Percentiles rank a stretch among this genome's conserved stretches.
Conservation (phyloP, 2,329 filamentous ascomycete species). For the Penicillium sp. region DNA sequence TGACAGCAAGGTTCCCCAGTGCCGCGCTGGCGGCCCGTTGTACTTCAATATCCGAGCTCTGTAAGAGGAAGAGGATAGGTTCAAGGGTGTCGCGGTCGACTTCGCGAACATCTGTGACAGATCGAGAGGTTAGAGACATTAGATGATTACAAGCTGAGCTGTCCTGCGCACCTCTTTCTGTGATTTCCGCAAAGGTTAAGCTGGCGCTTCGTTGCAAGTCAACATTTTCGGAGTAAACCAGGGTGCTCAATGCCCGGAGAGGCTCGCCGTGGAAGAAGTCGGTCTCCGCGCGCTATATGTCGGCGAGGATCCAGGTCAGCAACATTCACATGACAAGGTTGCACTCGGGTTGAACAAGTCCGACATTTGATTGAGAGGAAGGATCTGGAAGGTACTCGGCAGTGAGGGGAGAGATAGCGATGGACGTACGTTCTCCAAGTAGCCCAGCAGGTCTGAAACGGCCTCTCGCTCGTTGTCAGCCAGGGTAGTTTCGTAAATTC, state of each 20-base stretch:
- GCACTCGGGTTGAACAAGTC: neutral
- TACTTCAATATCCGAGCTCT: constrained; percentile 95
- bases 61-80: constrained; percentile 90
- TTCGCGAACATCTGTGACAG: constrained; percentile 79
- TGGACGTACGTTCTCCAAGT: constrained; percentile 84
- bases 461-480: constrained; percentile 96
- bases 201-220: constrained; percentile 96
- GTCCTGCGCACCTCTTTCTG: constrained; percentile 74
- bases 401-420: neutral
- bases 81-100: constrained; percentile 94
- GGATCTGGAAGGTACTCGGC: constrained; percentile 7
- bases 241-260: constrained; percentile 86
- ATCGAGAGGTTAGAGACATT: constrained; percentile 16
- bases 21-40: constrained; percentile 95
- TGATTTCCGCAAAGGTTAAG: constrained; percentile 98
- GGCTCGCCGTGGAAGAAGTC: constrained; percentile 98
- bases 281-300: constrained; percentile 79
- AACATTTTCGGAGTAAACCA: constrained; percentile 98
- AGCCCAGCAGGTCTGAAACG: constrained; percentile 90
- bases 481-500: constrained; percentile 81
- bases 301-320: constrained; percentile 27
- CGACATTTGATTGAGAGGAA: constrained; percentile 32
- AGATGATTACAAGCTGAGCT: neutral
- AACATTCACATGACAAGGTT: constrained; percentile 1
- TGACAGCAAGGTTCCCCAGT: constrained; percentile 92